A percentile compares a stretch with the other conserved stretches of the same genome.
Conservation (phyloP, 2,329 filamentous ascomycete species). For the Rhynchosporium agropyri region DNA sequence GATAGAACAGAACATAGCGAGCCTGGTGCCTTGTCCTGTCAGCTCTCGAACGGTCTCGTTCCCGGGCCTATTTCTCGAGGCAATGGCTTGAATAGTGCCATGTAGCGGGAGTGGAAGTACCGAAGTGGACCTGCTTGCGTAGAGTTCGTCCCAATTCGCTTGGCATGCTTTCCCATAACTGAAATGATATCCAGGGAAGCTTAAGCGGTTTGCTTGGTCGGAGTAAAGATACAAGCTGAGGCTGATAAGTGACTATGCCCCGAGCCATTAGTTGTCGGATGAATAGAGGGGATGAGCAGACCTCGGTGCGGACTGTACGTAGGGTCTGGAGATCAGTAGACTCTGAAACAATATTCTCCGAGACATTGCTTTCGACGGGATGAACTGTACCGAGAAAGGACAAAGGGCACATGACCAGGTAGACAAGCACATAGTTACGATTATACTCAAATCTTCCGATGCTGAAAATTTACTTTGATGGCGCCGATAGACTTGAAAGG, state of each 20-base stretch:
- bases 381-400: background rate
- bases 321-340: background rate
- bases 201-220: background rate
- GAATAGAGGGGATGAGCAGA: conserved; percentile 1
- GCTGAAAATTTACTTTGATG: too few species aligned
- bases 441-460: too few species aligned
- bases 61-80: background rate
- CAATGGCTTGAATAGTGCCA: conserved; percentile 4
- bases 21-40: background rate
- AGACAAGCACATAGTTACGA: too few species aligned
- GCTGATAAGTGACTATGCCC: background rate
- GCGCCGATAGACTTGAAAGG: too few species aligned
- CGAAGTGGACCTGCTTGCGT: background rate
- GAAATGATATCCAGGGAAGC: conserved; percentile 5
- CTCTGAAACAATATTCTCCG: background rate
- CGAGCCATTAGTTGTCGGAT: conserved; percentile 1
- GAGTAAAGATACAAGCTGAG: too few species aligned
- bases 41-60: background rate
- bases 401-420: background rate
- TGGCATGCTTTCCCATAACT: background rate
- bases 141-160: background rate
- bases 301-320: background rate
- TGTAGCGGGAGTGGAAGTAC: background rate
- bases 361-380: conserved; percentile 3
- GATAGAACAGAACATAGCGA: background rate